Conservation (phyloP, 495 filamentous ascomycete species). For the Podospora pseudoanserina region DNA sequence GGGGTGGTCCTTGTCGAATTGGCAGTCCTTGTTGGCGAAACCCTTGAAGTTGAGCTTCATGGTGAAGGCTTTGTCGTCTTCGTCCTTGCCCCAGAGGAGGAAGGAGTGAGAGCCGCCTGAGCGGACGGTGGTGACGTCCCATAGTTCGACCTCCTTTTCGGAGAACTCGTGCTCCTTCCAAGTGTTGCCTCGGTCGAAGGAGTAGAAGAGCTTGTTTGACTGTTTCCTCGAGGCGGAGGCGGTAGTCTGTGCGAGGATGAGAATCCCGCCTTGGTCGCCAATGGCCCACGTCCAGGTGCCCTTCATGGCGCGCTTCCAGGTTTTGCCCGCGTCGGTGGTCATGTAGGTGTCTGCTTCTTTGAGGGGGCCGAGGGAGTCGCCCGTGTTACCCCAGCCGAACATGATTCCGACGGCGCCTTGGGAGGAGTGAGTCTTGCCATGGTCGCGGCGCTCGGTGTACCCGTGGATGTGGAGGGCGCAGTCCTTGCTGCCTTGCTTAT, state of each 20-base stretch:
- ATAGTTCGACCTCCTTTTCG: conserved; percentile 61
- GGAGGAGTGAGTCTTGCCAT: conserved; percentile 78
- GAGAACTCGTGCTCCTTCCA: conserved; percentile 76
- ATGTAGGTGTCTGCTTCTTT: conserved; percentile 80
- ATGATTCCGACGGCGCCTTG: conserved; percentile 85
- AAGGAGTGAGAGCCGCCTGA: conserved; percentile 87
- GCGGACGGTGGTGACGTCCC: conserved; percentile 80
- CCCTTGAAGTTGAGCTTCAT: conserved; percentile 86
- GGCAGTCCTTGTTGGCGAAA: conserved; percentile 65
- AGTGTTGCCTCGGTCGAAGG: conserved; percentile 69
- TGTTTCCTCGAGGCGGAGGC: conserved; percentile 25
- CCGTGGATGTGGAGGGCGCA: conserved; percentile 92
- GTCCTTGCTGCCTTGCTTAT: conserved; percentile 49
- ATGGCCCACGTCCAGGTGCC: conserved; percentile 89
- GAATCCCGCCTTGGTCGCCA: conserved; percentile 87
- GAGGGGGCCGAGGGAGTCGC: conserved; percentile 56
- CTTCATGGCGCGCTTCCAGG: conserved; percentile 78
- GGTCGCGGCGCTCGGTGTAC: conserved; percentile 83
- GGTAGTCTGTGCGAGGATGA: conserved; percentile 66
- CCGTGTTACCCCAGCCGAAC: conserved; percentile 89
- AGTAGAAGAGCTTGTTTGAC: conserved; percentile 70
- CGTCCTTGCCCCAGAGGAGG: conserved; percentile 74
- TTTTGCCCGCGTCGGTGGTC: conserved; percentile 81
- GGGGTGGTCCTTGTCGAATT: conserved; percentile 52
- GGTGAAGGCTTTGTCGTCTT: conserved; percentile 50